phyloP scores from a whole-genome alignment of 257 asterid genomes.

The Phtheirospermum japonicum region DNA sequence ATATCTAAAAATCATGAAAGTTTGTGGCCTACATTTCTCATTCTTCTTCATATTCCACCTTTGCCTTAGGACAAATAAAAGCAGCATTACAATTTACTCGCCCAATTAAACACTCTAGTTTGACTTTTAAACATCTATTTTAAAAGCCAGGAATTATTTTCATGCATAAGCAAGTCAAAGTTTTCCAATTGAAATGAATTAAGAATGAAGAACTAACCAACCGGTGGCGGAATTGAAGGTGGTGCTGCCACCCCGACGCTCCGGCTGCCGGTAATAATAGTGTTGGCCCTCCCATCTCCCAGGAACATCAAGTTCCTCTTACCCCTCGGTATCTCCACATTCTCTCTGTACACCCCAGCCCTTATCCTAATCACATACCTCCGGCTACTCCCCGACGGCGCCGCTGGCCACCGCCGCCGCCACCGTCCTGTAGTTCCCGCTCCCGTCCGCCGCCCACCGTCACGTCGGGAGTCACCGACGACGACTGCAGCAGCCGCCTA shows the following conservation, averaged over 20 bases:
- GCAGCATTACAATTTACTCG: no score
- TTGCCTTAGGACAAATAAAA: no score
- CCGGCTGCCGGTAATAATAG: conserved; percentile 51
- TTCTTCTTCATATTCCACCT: no score
- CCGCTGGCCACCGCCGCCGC: conserved; percentile 57
- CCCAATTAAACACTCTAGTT: no score
- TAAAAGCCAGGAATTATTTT: no score
- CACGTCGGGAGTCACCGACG: conserved; percentile 48
- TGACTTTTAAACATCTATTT: no score
- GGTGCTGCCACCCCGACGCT: conserved; percentile 61
- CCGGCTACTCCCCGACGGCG: conserved; percentile 40
- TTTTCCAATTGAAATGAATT: no score
- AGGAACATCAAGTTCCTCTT: conserved; percentile 55
- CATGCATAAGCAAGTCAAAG: no score
- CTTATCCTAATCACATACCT: conserved; percentile 55
- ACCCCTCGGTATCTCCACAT: conserved; percentile 42
- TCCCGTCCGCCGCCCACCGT: conserved; percentile 71
- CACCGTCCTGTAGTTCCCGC: conserved; percentile 44
- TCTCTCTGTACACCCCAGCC: conserved; percentile 58
- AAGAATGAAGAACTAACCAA: conserved; percentile 36
- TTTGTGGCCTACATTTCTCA: no score
- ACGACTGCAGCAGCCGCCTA: conserved; percentile 52
- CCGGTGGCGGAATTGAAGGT: conserved; percentile 67
- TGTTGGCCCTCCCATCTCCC: conserved; percentile 52
- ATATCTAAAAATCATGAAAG: no score